Conservation (phyloP, 108 stramenopile species). For the Nannochloropsis gaditana region DNA sequence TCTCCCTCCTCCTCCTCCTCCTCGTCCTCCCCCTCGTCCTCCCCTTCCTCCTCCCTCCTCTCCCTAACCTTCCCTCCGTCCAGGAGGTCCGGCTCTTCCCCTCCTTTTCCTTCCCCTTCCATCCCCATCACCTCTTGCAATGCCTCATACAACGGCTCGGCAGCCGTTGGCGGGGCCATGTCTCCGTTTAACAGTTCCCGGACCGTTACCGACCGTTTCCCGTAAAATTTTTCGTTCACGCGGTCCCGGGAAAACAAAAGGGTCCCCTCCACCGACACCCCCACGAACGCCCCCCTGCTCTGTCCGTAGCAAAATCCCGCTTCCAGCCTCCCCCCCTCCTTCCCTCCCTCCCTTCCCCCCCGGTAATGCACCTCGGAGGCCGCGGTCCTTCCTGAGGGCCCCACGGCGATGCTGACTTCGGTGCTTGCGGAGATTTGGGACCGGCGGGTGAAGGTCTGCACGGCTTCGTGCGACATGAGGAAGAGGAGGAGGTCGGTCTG, state of each 20-base stretch:
- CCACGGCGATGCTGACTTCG: neutral
- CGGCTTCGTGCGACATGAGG: neutral
- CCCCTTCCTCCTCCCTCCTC: neutral
- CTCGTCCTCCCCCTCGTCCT: neutral
- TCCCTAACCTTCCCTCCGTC: neutral
- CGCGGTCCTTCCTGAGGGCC: neutral
- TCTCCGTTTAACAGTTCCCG: neutral
- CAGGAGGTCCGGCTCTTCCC: neutral
- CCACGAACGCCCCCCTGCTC: neutral
- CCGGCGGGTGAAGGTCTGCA: neutral
- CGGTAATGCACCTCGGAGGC: neutral
- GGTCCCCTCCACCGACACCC: neutral
- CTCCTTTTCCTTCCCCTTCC: neutral
- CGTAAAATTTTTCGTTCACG: neutral
- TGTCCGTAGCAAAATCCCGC: neutral
- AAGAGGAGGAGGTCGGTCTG: neutral
- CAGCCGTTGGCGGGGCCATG: neutral
- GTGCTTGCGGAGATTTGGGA: neutral
- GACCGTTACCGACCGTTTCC: neutral
- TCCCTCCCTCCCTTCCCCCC: neutral
- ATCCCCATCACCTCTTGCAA: neutral
- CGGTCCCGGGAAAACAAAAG: neutral
- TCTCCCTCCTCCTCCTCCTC: neutral
- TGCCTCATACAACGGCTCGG: neutral
- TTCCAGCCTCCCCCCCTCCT: neutral